Conservation (phyloP, 192 early-diverging fungal genomes). For the Umbelopsis isabellina region DNA sequence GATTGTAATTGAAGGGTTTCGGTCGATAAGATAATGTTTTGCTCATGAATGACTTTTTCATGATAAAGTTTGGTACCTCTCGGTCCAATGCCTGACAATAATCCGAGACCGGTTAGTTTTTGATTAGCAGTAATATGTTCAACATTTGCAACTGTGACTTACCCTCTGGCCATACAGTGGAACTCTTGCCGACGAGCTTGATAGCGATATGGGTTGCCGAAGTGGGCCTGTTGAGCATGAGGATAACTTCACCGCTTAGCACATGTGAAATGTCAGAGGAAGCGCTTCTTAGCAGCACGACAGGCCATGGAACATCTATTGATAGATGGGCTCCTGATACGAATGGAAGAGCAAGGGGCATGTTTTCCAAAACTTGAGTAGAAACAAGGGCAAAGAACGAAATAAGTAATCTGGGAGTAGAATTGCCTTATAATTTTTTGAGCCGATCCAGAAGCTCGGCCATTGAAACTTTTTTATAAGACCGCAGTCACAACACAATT, state of each 20-base stretch:
- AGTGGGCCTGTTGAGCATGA: conserved; percentile 30
- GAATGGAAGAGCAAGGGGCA: conserved; percentile 25
- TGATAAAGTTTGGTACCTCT: conserved; percentile 27
- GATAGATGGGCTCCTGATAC: conserved; percentile 32
- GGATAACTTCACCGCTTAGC: conserved; percentile 34
- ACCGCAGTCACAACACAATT: too few relatives aligned
- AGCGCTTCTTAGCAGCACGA: conserved; percentile 29
- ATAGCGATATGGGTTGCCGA: conserved; percentile 19
- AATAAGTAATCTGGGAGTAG: too few relatives aligned
- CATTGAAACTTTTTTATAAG: too few relatives aligned
- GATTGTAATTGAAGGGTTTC: not conserved
- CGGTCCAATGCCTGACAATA: conserved; percentile 26
- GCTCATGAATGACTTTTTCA: conserved; percentile 38
- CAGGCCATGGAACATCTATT: conserved; percentile 38
- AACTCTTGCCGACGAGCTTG: conserved; percentile 32
- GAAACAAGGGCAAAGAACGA: too few relatives aligned
- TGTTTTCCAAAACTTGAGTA: not conserved
- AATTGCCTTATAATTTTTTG: too few relatives aligned
- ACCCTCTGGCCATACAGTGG: conserved; percentile 44
- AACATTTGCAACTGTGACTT: not conserved
- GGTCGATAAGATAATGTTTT: conserved; percentile 30
- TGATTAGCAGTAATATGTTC: not conserved
- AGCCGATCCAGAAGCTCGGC: too few relatives aligned
- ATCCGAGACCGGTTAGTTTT: not conserved
- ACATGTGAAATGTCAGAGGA: conserved; percentile 21